A percentile compares a stretch with the other conserved stretches of the same genome.
Evolutionary conservation across 257 asterid genomes (phyloP).

Genomic region (Petrea volubilis): DNA sequence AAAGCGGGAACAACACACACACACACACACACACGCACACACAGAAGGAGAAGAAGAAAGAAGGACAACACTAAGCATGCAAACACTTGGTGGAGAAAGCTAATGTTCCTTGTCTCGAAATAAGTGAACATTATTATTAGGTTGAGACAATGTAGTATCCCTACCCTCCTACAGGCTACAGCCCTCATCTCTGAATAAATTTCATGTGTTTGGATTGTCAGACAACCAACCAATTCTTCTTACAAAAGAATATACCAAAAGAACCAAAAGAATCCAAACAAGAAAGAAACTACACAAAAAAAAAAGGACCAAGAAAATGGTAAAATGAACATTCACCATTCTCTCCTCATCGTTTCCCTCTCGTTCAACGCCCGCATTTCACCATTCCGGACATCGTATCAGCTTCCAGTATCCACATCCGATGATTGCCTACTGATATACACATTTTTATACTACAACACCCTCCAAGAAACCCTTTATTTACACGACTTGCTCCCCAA

Average conservation of each 20-base stretch:
- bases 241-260: constrained; percentile 40
- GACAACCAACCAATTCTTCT: constrained; percentile 24
- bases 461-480: not conserved
- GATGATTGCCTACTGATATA: constrained; percentile 16
- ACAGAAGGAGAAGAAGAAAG: too few relatives aligned
- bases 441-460: not conserved
- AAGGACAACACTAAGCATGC: too few relatives aligned
- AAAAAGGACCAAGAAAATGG: constrained; percentile 6
- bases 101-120: too few relatives aligned
- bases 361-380: not conserved
- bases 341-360: constrained; percentile 9
- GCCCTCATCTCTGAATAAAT: constrained; percentile 12
- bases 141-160: not conserved
- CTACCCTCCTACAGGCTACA: not conserved
- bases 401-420: constrained; percentile 17
- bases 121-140: constrained; percentile 22
- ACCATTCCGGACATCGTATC: constrained; percentile 16
- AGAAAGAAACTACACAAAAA: not conserved
- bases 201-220: not conserved
- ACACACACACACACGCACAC: too few relatives aligned
- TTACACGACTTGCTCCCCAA: constrained; percentile 77
- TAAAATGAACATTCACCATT: constrained; percentile 14
- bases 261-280: constrained; percentile 31
- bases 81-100: too few relatives aligned
- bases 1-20: too few relatives aligned